Evolutionary conservation across 495 filamentous ascomycete genomes (phyloP).

Genomic region (Gamarada debralockiae): DNA sequence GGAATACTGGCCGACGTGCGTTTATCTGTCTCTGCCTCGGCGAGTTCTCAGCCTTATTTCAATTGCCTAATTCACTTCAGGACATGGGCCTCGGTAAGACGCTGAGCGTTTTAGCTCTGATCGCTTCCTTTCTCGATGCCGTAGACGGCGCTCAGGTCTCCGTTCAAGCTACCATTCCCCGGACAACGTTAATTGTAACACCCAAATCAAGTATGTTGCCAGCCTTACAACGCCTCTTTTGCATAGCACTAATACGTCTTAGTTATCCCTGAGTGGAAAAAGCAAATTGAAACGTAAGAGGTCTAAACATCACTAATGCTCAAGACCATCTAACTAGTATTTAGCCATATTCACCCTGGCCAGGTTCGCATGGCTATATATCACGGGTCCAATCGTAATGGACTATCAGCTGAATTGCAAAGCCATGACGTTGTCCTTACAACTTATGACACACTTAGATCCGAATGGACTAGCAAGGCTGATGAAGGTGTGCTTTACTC

Average conservation of each 20-base stretch:
- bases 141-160: neutral
- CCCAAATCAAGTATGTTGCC: neutral
- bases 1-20: neutral
- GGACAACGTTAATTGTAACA: neutral
- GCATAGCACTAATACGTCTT: neutral
- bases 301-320: neutral
- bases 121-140: neutral
- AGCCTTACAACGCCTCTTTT: neutral
- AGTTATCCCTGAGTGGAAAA: neutral
- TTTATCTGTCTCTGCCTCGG: too few species aligned
- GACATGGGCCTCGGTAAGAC: neutral
- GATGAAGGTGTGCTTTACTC: slow-evolving; percentile 7
- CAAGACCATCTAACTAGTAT: too few species aligned
- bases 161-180: neutral
- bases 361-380: neutral
- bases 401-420: neutral
- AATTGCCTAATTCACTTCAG: neutral
- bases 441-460: slow-evolving; percentile 8
- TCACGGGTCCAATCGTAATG: neutral
- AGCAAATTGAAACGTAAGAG: neutral
- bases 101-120: neutral
- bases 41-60: too few species aligned
- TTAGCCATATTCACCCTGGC: neutral
- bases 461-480: slow-evolving; percentile 15
- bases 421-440: neutral